Evolutionary conservation across 2,329 filamentous ascomycete species (phyloP).

Genomic region (Colletotrichum viniferum): DNA sequence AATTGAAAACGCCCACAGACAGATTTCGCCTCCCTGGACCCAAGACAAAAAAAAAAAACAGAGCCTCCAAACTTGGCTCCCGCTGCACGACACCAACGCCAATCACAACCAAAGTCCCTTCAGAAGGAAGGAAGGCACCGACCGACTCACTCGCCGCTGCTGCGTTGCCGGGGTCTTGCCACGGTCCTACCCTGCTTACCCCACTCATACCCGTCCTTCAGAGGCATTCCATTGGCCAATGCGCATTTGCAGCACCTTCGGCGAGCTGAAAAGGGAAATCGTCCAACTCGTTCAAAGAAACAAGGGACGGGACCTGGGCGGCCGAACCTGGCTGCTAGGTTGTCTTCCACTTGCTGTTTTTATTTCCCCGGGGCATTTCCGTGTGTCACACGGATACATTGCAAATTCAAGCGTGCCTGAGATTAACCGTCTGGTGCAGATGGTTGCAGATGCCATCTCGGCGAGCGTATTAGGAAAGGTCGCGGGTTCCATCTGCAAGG

Average conservation of each 20-base stretch:
- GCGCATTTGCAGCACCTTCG: neutral
- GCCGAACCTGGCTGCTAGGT: neutral
- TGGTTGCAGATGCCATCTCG: neutral
- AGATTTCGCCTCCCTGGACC: neutral
- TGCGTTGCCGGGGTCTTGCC: neutral
- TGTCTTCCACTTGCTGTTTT: neutral
- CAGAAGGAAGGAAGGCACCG: neutral
- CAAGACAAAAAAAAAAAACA: neutral
- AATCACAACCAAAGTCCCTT: neutral
- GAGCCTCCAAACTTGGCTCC: constrained; percentile 22
- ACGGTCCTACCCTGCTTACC: neutral
- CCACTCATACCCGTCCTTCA: neutral
- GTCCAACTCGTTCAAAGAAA: neutral
- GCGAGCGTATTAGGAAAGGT: neutral
- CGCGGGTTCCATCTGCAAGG: neutral
- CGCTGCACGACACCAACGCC: neutral
- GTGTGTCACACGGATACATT: neutral
- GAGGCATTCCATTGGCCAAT: neutral
- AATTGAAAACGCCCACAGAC: neutral
- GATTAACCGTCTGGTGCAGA: neutral
- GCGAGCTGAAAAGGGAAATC: neutral
- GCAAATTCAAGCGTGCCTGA: neutral
- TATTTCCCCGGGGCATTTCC: neutral
- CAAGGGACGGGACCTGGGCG: neutral
- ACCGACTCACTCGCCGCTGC: neutral